Evolutionary conservation across 2,329 filamentous ascomycete species (phyloP).

Genomic region (Aspergillus latus): DNA sequence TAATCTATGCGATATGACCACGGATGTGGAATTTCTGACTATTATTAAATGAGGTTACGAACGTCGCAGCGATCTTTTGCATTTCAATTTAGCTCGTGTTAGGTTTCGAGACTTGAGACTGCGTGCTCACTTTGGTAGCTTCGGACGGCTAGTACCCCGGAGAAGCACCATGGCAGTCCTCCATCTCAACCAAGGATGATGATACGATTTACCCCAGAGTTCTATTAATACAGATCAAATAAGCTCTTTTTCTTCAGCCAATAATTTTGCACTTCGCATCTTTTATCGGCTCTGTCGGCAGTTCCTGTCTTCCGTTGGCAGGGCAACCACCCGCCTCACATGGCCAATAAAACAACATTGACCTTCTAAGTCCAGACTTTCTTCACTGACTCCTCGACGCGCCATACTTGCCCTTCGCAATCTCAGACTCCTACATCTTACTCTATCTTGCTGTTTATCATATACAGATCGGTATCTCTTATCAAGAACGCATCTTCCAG

Average conservation of each 20-base stretch:
- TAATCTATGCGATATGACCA: conserved; percentile 21
- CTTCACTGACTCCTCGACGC: neutral
- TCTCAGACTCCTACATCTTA: neutral
- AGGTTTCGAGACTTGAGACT: too few relatives aligned
- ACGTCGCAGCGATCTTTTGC: neutral
- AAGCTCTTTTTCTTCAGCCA: neutral
- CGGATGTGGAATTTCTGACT: neutral
- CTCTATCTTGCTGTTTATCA: conserved; percentile 9
- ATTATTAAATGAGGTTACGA: neutral
- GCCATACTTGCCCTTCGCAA: neutral
- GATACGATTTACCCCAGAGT: neutral
- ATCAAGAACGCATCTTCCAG: neutral
- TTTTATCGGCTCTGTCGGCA: neutral
- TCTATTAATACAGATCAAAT: neutral
- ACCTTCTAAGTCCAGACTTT: neutral
- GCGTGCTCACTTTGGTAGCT: too few relatives aligned
- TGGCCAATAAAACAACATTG: conserved; percentile 5
- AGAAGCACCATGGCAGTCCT: neutral
- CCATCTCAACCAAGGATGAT: neutral
- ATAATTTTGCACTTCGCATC: neutral
- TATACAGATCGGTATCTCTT: conserved; percentile 8
- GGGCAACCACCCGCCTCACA: conserved; percentile 6
- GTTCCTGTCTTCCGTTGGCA: conserved; percentile 9
- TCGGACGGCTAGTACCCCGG: too few relatives aligned
- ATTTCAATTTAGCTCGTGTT: neutral